Percentiles rank a stretch among this genome's conserved stretches.
Conservation (phyloP, 495 filamentous ascomycete genomes). For the Penicillium cinerascens region DNA sequence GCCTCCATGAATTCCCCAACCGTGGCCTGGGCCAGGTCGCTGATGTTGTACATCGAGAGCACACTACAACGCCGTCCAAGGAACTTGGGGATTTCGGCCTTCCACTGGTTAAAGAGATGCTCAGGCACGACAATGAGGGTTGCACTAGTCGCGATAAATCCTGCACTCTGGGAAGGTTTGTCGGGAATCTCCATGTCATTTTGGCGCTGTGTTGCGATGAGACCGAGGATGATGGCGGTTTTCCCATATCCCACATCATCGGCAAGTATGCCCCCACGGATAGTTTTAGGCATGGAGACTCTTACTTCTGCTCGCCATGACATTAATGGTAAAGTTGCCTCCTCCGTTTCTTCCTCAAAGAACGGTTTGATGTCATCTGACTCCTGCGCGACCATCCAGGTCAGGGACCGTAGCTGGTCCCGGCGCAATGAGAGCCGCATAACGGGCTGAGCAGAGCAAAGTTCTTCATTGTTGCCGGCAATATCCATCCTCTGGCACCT, state of each 20-base stretch:
- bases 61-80: conserved; percentile 37
- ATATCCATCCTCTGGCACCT: conserved; percentile 37
- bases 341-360: conserved; percentile 64
- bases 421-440: conserved; percentile 38
- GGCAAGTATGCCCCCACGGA: conserved; percentile 69
- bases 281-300: conserved; percentile 31
- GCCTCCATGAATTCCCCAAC: conserved; percentile 45
- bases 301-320: conserved; percentile 61
- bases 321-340: conserved; percentile 54
- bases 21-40: conserved; percentile 29
- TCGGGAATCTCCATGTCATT: conserved; percentile 6
- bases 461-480: conserved; percentile 43
- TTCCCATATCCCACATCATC: conserved; percentile 83
- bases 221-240: conserved; percentile 65
- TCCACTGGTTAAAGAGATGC: conserved; percentile 67
- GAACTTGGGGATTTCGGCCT: conserved; percentile 57
- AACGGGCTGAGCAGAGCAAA: conserved; percentile 29
- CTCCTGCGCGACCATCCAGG: conserved; percentile 69
- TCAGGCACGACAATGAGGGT: conserved; percentile 67
- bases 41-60: conserved; percentile 33
- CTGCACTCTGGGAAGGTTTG: conserved; percentile 10
- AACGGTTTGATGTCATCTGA: conserved; percentile 42
- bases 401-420: conserved; percentile 57
- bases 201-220: conserved; percentile 52
- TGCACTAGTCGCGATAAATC: conserved; percentile 54